A percentile compares a stretch with the other conserved stretches of the same genome.
phyloP scores from a whole-genome alignment of 768 basidiomycete species.

The Podaxis mareebaensis region DNA sequence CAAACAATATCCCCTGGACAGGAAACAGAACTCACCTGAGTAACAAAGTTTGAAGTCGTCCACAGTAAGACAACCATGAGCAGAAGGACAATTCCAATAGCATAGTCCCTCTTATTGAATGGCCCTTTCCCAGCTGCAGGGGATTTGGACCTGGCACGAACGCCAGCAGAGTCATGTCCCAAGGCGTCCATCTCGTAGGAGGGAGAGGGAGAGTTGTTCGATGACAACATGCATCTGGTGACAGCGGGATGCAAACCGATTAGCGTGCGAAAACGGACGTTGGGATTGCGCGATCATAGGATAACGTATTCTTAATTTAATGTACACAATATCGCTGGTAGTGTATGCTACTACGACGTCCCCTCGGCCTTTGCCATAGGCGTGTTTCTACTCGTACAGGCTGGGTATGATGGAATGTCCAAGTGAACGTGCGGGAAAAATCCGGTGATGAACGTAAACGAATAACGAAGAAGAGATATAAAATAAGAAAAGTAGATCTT shows the following conservation, averaged over 20 bases:
- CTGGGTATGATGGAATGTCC: background rate
- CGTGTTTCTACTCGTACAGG: slow-evolving; percentile 11
- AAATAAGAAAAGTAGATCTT: background rate
- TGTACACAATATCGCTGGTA: background rate
- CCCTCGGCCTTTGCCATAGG: background rate
- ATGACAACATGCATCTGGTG: slow-evolving; percentile 12
- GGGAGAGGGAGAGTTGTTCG: background rate
- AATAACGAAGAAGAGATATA: background rate
- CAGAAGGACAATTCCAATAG: slow-evolving; percentile 67
- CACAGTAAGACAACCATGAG: slow-evolving; percentile 81
- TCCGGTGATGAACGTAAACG: background rate
- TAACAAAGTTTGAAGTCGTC: slow-evolving; percentile 88
- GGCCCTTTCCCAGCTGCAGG: background rate
- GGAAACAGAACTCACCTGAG: slow-evolving; percentile 52
- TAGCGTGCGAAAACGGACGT: slow-evolving; percentile 1
- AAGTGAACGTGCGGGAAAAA: background rate
- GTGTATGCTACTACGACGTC: background rate
- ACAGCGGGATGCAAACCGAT: background rate
- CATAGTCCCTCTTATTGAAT: slow-evolving; percentile 36
- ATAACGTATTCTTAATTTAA: background rate
- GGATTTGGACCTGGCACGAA: slow-evolving; percentile 1
- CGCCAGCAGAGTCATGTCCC: background rate
- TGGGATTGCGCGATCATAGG: background rate
- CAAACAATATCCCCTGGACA: background rate
- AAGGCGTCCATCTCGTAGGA: slow-evolving; percentile 13